Conservation (phyloP, 208 protist genomes). For the Trypanosoma lewisi region DNA sequence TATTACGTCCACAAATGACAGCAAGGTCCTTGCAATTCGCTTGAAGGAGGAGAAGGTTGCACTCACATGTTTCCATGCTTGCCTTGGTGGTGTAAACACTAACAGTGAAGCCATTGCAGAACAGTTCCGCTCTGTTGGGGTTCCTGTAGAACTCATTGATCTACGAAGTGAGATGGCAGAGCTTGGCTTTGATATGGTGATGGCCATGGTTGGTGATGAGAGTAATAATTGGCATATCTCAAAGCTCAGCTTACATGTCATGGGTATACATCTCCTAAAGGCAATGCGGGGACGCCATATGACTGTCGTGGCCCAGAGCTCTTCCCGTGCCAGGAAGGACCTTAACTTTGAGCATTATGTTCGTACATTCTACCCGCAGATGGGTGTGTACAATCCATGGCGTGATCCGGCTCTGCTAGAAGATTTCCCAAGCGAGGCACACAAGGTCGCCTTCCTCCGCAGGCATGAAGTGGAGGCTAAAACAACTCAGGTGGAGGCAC, state of each 20-base stretch:
- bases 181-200: conserved; percentile 85
- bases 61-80: conserved; percentile 90
- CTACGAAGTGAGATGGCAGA: conserved; percentile 84
- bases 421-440: conserved; percentile 67
- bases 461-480: conserved; percentile 74
- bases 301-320: conserved; percentile 88
- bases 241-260: conserved; percentile 84
- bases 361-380: conserved; percentile 72
- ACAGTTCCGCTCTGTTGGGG: conserved; percentile 66
- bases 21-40: conserved; percentile 82
- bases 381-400: conserved; percentile 92
- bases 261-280: conserved; percentile 65
- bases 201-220: conserved; percentile 78
- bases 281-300: conserved; percentile 76
- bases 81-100: conserved; percentile 59
- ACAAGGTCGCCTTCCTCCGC: conserved; percentile 79
- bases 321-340: conserved; percentile 82
- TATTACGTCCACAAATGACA: conserved; percentile 89
- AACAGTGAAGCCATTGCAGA: conserved; percentile 82
- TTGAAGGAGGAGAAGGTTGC: conserved; percentile 72
- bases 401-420: conserved; percentile 79
- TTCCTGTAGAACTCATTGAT: conserved; percentile 87
- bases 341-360: conserved; percentile 89
- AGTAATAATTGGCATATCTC: conserved; percentile 88
- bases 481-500: conserved; percentile 47